phyloP scores from a whole-genome alignment of 2,329 filamentous ascomycete species.

The Capronia epimyces region DNA sequence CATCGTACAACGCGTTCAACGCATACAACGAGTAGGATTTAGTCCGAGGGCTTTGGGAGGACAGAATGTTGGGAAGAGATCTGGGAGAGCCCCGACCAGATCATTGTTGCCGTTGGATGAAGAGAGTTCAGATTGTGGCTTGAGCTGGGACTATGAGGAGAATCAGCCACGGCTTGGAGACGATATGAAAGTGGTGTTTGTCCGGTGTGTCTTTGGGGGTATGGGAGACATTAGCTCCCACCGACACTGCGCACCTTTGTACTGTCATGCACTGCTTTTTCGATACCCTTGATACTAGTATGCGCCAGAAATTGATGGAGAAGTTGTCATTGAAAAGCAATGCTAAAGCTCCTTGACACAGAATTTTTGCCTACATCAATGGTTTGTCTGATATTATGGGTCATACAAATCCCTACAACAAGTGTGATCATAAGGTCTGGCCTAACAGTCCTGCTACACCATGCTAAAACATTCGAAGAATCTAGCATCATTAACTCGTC shows the following conservation, averaged over 20 bases:
- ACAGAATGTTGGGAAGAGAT: background rate
- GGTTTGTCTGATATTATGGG: no score
- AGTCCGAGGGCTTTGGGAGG: constrained; percentile 8
- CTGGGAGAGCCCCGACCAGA: background rate
- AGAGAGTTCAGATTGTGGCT: background rate
- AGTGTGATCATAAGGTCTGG: no score
- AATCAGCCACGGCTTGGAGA: no score
- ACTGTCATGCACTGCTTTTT: background rate
- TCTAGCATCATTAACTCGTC: constrained; percentile 22
- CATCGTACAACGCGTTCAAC: constrained; percentile 24
- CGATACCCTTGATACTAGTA: constrained; percentile 1
- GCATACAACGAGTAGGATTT: constrained; percentile 23
- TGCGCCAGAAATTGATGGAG: background rate
- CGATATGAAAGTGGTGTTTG: background rate
- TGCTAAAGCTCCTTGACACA: no score
- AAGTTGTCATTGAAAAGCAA: background rate
- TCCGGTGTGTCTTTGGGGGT: no score
- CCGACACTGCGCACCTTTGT: background rate
- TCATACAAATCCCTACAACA: no score
- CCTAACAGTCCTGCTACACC: no score
- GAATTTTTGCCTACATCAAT: no score
- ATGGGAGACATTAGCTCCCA: background rate
- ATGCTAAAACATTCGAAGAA: no score
- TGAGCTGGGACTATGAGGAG: background rate
- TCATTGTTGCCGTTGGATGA: background rate